phyloP scores from a whole-genome alignment of 2,329 filamentous ascomycete species.

The Alternaria gaisen region DNA sequence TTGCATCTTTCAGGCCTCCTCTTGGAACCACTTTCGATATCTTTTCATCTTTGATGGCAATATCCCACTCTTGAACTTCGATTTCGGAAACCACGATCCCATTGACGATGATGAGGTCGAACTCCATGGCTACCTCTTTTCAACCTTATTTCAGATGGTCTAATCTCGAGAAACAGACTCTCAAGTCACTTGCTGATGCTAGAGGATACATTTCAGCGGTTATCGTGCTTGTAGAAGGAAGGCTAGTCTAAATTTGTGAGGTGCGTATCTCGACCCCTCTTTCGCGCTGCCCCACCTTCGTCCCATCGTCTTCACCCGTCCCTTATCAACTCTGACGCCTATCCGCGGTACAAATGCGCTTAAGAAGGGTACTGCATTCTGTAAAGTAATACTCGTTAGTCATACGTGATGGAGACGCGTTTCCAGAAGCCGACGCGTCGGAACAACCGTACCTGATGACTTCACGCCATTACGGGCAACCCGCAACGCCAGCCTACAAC shows the following conservation, averaged over 20 bases:
- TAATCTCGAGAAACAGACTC: background rate
- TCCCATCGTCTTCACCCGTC: conserved; percentile 17
- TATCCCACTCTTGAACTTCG: conserved; percentile 51
- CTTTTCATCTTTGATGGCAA: conserved; percentile 56
- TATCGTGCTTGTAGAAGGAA: conserved; percentile 15
- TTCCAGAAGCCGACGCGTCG: conserved; percentile 3
- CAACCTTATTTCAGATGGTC: background rate
- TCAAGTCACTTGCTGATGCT: background rate
- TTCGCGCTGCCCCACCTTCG: conserved; percentile 22
- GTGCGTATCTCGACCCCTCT: conserved; percentile 40
- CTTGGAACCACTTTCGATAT: conserved; percentile 48
- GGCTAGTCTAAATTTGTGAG: conserved; percentile 27
- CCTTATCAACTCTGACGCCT: conserved; percentile 30
- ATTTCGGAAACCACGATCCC: conserved; percentile 55
- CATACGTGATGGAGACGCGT: conserved; percentile 7
- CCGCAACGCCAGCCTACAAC: background rate
- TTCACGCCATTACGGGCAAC: background rate
- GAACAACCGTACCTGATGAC: background rate
- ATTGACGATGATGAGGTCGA: conserved; percentile 55
- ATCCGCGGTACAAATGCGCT: conserved; percentile 10
- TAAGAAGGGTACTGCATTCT: conserved; percentile 1
- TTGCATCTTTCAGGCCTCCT: conserved; percentile 41
- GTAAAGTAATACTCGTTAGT: conserved; percentile 28
- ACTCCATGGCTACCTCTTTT: conserved; percentile 25
- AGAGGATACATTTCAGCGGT: conserved; percentile 7